A percentile compares a stretch with the other conserved stretches of the same genome.
phyloP scores from a whole-genome alignment of 331 rosid genomes.

The Saraca asoca region DNA sequence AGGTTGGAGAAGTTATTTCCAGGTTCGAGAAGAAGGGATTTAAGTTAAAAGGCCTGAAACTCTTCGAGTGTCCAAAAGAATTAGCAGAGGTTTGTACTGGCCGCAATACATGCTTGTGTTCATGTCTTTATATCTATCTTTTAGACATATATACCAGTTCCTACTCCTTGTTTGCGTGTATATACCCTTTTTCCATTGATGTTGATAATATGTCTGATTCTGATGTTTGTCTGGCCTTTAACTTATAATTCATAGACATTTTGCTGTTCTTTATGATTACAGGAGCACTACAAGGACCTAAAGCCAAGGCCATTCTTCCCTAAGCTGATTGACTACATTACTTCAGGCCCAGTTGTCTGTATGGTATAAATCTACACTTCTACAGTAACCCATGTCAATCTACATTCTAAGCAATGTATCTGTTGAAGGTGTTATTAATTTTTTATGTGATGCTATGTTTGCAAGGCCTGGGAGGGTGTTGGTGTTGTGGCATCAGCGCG shows the following conservation, averaged over 20 bases:
- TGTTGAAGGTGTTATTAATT: too few relatives aligned
- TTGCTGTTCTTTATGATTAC: constrained; percentile 36
- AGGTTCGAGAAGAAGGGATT: constrained; percentile 97
- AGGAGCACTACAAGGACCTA: constrained; percentile 97
- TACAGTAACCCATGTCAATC: background rate
- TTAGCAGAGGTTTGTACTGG: constrained; percentile 80
- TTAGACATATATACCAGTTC: too few relatives aligned
- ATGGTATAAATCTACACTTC: constrained; percentile 81
- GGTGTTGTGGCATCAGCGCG: constrained; percentile 95
- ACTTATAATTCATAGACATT: constrained; percentile 21
- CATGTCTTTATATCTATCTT: too few relatives aligned
- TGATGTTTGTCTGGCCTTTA: constrained; percentile 16
- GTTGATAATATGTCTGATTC: constrained; percentile 22
- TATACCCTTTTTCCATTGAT: constrained; percentile 13
- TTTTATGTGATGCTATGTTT: constrained; percentile 36
- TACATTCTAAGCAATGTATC: constrained; percentile 13
- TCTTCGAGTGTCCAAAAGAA: constrained; percentile 79
- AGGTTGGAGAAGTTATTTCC: constrained; percentile 96
- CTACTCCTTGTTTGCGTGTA: constrained; percentile 6
- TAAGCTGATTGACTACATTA: constrained; percentile 70
- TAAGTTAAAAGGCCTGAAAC: constrained; percentile 88
- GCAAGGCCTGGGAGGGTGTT: constrained; percentile 97
- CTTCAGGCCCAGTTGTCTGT: constrained; percentile 96
- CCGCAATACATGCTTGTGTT: constrained; percentile 26
- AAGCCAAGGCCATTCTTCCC: constrained; percentile 86